phyloP scores from a whole-genome alignment of 345 rosid genomes.

The Citrus unshiu region DNA sequence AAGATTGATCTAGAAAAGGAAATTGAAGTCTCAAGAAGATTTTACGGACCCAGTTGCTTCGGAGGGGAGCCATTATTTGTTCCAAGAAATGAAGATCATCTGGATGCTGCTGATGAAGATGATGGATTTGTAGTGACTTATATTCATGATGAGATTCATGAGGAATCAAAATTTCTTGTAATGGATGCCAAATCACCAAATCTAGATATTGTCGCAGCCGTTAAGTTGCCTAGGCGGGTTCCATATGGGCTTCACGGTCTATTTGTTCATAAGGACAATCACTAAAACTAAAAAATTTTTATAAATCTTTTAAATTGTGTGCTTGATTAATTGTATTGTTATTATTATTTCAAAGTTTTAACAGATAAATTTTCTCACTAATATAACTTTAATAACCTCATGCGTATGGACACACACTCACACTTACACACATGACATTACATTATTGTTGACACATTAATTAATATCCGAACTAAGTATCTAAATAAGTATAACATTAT shows the following conservation, averaged over 20 bases:
- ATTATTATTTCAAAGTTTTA: too few species aligned
- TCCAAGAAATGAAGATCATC: neutral
- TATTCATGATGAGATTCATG: slow-evolving; percentile 17
- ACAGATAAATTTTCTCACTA: too few species aligned
- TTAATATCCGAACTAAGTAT: too few species aligned
- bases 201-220: slow-evolving; percentile 7
- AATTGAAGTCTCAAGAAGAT: slow-evolving; percentile 14
- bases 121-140: slow-evolving; percentile 23
- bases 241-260: neutral
- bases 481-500: too few species aligned
- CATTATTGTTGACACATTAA: too few species aligned
- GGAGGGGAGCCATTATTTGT: slow-evolving; percentile 33
- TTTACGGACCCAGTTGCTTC: slow-evolving; percentile 17
- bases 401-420: too few species aligned
- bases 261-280: neutral
- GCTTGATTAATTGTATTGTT: too few species aligned
- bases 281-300: neutral
- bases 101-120: slow-evolving; percentile 9
- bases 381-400: too few species aligned
- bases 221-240: neutral
- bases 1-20: slow-evolving; percentile 21
- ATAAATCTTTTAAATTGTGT: too few species aligned
- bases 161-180: slow-evolving; percentile 14
- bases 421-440: too few species aligned
- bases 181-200: slow-evolving; percentile 27